These are phyloP conservation scores for Crithidia thermophila DNA, from an alignment of 208 protist genomes.

Conservation along the genomic window DNA sequence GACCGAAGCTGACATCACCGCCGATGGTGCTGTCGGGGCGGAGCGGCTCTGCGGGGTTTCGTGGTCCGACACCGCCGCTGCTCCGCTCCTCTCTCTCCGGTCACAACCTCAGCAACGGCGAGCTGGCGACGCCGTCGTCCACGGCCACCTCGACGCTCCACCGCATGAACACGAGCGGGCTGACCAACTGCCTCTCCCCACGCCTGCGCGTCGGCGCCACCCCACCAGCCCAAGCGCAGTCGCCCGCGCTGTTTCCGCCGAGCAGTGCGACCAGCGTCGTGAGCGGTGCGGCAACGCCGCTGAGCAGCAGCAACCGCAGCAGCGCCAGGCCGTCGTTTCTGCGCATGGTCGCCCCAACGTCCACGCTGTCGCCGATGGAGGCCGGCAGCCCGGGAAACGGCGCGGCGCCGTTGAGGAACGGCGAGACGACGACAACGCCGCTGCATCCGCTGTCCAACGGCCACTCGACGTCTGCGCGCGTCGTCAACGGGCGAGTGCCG, in stretches of 20 bases:
- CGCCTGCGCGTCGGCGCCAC: slow-evolving; percentile 8
- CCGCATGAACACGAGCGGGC: background rate
- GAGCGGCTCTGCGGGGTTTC: background rate
- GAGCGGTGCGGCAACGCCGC: slow-evolving; percentile 12
- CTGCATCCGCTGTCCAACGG: background rate
- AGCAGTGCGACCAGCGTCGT: slow-evolving; percentile 26
- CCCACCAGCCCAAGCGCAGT: too few species aligned
- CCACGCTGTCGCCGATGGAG: background rate
- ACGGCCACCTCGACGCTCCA: background rate
- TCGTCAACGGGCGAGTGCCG: slow-evolving; percentile 17
- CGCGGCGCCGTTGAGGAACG: background rate
- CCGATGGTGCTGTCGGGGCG: background rate
- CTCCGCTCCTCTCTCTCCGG: slow-evolving; percentile 15
- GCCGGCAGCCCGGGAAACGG: background rate
- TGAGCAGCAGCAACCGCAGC: slow-evolving; percentile 27
- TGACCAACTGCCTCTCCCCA: background rate
- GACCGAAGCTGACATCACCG: slow-evolving; percentile 11
- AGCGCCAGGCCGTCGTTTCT: slow-evolving; percentile 22
- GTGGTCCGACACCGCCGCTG: slow-evolving; percentile 5
- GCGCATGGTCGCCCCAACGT: slow-evolving; percentile 13
- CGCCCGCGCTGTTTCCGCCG: background rate
- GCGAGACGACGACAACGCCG: background rate
- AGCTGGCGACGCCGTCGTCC: slow-evolving; percentile 3
- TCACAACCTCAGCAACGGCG: background rate
- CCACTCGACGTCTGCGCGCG: background rate